Evolutionary conservation across 2,329 filamentous ascomycete genomes (phyloP), one percentile per base, ranked within the genome.

Genomic region (Parafenestella ontariensis): DNA sequence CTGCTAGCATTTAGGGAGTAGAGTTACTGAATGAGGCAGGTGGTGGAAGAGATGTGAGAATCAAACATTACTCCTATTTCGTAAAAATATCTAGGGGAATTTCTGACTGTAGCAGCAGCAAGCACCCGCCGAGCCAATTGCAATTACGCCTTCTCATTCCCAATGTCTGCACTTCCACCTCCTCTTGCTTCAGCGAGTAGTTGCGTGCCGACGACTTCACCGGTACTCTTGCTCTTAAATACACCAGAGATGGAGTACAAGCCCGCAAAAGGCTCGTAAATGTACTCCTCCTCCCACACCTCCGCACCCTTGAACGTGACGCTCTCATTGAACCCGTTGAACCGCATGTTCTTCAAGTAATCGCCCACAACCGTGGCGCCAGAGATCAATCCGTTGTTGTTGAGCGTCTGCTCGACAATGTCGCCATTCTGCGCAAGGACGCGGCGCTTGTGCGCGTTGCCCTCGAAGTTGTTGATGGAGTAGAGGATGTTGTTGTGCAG

Each of bases 401-500:
- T 79, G 4, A 86, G 76, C 37, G 68, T 79, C 57, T 83, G 76
- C 59, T 86, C 83, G 49, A 83, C 77, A 44, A 86, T 79, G 52
- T 77, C 79, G 36, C 84, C 84, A 58, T 83, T 81, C 69, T 86
- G 84, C 4, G 77, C 79, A 6, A 86, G 74, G 6, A 85, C 72
- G 36, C 83, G 81, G 69, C 87, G 86, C 31, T 82, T 85, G 71
- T 77, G 69, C 39, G 73, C 72, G 54, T 82, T 78, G 17, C 84
- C 83, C 13, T 76, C 76, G 69, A 85, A 87, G 75, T 87, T 81
- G 73, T 87, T 86, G 68, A 85, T 71, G 24, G 82, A 84, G 73
- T 85, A 87, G 29, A 88, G 79, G 55, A 87, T 83, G 66, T 85
- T 85, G 73, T 86, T 78, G 50, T 77, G 74, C 37, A 86, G 72